Evolutionary conservation across 768 basidiomycete species (phyloP), one percentile per base, ranked within the genome.

Genomic region (Lactarius pseudohatsudake): DNA sequence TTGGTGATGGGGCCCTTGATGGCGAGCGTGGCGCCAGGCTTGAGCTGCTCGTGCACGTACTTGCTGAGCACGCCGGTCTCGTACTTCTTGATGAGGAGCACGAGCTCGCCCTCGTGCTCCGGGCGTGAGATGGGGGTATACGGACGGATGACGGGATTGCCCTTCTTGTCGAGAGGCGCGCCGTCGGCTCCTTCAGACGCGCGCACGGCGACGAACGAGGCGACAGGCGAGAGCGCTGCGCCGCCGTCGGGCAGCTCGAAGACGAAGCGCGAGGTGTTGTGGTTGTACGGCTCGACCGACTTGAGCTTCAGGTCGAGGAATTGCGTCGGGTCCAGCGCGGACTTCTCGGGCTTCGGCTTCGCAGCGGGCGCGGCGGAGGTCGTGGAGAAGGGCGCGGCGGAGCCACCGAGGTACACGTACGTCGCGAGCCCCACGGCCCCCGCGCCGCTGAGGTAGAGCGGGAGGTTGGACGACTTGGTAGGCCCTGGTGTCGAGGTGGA

Each of bases 1-100:
- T 98, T 99, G 67, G 79, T 75, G 65, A 97, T 85, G 18, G 97
- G 97, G 11, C 94, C 97, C 80, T 98, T 98, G 77, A 99, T 84
- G 11, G 86, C 77, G 58, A 98, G 82, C 57, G 82, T 86, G 68
- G 94, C 90, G 36, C 97, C 97, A 45, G 86, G 85, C 81, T 89
- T 90, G 71, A 98, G 80, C 11, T 16, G 66, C 47, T 80, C 77
- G 73, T 88, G 86, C 72, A 99, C 90, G 77, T 94, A 81, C 73
- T 92, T 89, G 47, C 93, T 94, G 72, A 92, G 86, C 71, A 90
- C 87, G 62, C 95, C 95, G 1, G 79, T 85, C 53, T 94, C 89
- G 71, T 90, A 89, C 69, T 86, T 88, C 79, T 98, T 98, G 76
- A 98, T 79, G 69, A 98, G 77, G 69, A 98, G 84, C 15, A 83